These are phyloP conservation scores for Pichia nakasei DNA, from an alignment of 805 yeast species.

Conservation along the genomic window DNA sequence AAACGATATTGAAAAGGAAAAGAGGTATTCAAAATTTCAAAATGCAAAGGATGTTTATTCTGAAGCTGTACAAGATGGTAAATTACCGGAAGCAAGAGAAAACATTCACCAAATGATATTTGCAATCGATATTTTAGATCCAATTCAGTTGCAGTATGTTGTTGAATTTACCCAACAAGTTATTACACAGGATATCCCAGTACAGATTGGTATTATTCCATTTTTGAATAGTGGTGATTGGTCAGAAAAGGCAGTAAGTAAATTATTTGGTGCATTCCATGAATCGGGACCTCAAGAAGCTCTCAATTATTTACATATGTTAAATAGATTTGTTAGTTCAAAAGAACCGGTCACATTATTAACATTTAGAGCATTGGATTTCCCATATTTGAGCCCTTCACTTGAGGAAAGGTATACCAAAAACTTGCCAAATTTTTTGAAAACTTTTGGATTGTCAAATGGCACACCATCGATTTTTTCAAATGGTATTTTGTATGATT, in stretches of 20 bases:
- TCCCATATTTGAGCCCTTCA: slow-evolving; percentile 10
- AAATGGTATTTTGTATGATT: slow-evolving; percentile 61
- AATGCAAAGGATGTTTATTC: slow-evolving; percentile 39
- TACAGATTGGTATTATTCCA: slow-evolving; percentile 81
- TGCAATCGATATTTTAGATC: slow-evolving; percentile 50
- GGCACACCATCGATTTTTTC: slow-evolving; percentile 46
- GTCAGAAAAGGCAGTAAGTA: slow-evolving; percentile 16
- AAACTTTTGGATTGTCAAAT: slow-evolving; percentile 21
- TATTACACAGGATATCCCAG: slow-evolving; percentile 54
- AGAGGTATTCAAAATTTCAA: slow-evolving; percentile 39
- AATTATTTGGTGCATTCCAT: slow-evolving; percentile 17
- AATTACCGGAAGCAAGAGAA: slow-evolving; percentile 59
- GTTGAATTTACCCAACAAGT: slow-evolving; percentile 41
- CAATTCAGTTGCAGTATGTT: slow-evolving; percentile 41
- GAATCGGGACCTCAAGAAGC: slow-evolving; percentile 16
- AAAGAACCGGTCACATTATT: slow-evolving; percentile 8
- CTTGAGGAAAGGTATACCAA: slow-evolving; percentile 5
- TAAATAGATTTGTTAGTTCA: slow-evolving; percentile 12
- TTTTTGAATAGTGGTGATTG: slow-evolving; percentile 26
- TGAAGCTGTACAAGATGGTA: slow-evolving; percentile 40
- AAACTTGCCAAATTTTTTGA: slow-evolving; percentile 28
- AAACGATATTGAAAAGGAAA: slow-evolving; percentile 67
- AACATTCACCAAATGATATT: slow-evolving; percentile 72
- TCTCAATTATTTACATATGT: slow-evolving; percentile 16
- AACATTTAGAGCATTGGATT: slow-evolving; percentile 9